Base-by-base conservation (phyloP, 2,329 filamentous ascomycete species). In the Coleophoma eucalyptorum region DNA sequence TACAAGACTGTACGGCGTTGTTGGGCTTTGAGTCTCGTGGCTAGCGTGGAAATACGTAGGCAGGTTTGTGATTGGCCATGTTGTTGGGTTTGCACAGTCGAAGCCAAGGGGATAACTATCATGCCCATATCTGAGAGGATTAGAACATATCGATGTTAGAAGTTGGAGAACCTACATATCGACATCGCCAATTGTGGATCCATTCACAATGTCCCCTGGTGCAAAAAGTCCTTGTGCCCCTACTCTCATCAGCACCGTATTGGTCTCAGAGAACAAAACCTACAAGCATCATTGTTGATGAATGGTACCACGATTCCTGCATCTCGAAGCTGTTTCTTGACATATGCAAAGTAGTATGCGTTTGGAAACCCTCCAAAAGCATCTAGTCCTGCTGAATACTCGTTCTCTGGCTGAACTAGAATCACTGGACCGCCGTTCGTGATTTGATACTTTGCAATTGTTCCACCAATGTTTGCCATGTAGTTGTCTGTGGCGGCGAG, bases 401-500 rank as follows among this genome's bases (percentile, higher is more conserved):
- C 90, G 55, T 94, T 95, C 65, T 95, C 90, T 0, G 87, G 85
- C 65, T 95, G 90, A 40, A 87, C 78, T 1, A 93, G 70, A 53
- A 95, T 89, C 7, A 95, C 77, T 0, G 89, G 89, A 0, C 90
- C 90, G 0, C 87, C 89, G 48, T 92, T 89, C 1, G 88, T 93
- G 61, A 95, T 92, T 60, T 94, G 89, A 0, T 81, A 83, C 49
- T 83, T 80, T 4, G 89, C 86, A 57, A 95, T 85, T 8, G 84
- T 81, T 12, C 75, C 74, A 21, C 79, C 80, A 45, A 92, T 77
- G 8, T 81, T 74, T 19, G 59, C 55, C 2, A 65, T 69, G 53
- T 74, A 87, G 74, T 83, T 81, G 48, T 88, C 76, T 0, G 87
- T 91, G 0, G 87, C 79, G 20, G 79, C 71, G 5, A 90, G 68